Evolutionary conservation across 805 yeast species (phyloP).

Genomic region (Wickerhamomyces silvicola): DNA sequence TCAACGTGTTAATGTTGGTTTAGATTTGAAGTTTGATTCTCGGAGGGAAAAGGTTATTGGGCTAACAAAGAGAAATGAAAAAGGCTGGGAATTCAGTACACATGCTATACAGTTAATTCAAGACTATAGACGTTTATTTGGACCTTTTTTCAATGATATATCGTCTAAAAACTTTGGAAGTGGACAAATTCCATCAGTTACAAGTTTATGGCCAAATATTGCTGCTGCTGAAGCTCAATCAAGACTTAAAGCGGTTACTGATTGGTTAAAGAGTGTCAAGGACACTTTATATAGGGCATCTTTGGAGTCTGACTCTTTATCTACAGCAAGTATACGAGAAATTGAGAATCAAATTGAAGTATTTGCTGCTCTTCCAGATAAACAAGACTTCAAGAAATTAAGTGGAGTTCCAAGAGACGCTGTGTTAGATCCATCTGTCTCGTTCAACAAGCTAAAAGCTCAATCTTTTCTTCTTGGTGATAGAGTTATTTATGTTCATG

Average conservation of each 20-base stretch:
- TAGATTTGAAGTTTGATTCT: conserved; percentile 77
- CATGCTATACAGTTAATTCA: conserved; percentile 61
- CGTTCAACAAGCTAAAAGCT: conserved; percentile 61
- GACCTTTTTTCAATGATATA: conserved; percentile 46
- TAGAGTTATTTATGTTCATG: conserved; percentile 77
- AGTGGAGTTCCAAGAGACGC: conserved; percentile 84
- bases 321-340: conserved; percentile 54
- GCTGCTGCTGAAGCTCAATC: conserved; percentile 22
- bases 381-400: conserved; percentile 47
- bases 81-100: conserved; percentile 80
- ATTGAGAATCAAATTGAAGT: conserved; percentile 58
- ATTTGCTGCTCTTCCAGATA: conserved; percentile 37
- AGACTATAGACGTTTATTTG: conserved; percentile 57
- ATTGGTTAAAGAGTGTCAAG: conserved; percentile 44
- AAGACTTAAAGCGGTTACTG: conserved; percentile 23
- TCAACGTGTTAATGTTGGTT: conserved; percentile 63
- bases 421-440: conserved; percentile 65
- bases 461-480: conserved; percentile 87
- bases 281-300: conserved; percentile 57
- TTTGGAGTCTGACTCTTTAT: conserved; percentile 71
- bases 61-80: conserved; percentile 58
- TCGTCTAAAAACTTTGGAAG: conserved; percentile 19
- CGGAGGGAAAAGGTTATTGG: conserved; percentile 82
- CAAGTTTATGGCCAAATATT: conserved; percentile 30
- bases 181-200: conserved; percentile 24